Conservation (phyloP, 1,284 basidiomycete genomes). For the Xerocomus amazonicus region DNA sequence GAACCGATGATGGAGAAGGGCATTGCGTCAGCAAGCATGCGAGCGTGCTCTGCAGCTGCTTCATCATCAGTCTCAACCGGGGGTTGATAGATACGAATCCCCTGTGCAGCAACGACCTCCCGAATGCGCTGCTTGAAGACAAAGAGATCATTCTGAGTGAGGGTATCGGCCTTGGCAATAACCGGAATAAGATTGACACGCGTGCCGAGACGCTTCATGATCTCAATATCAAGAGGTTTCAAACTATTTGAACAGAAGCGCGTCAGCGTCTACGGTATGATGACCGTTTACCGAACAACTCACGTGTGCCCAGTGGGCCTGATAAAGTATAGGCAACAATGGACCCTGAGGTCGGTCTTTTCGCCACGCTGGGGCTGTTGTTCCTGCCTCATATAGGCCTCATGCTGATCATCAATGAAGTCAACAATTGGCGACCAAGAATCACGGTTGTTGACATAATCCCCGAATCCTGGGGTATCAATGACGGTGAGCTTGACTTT, state of each 20-base stretch:
- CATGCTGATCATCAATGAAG: constrained; percentile 99
- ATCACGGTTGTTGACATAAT: constrained; percentile 99
- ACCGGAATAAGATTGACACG: constrained; percentile 97
- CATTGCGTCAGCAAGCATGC: constrained; percentile 84
- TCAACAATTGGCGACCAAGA: constrained; percentile 98
- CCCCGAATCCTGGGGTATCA: constrained; percentile 97
- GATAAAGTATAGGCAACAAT: constrained; percentile 98
- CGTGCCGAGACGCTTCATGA: constrained; percentile 93
- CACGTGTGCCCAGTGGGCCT: constrained; percentile 95
- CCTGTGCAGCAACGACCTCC: constrained; percentile 86
- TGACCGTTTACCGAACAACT: constrained; percentile 26
- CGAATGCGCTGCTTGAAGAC: constrained; percentile 95
- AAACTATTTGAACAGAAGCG: constrained; percentile 55
- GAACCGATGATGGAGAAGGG: constrained; percentile 99
- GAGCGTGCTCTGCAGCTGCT: constrained; percentile 83
- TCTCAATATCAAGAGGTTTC: constrained; percentile 98
- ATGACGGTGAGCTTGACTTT: constrained; percentile 99
- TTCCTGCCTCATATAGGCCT: constrained; percentile 99
- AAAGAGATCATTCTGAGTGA: constrained; percentile 90
- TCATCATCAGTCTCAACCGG: constrained; percentile 93
- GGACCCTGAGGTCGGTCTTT: constrained; percentile 94
- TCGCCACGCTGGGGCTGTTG: constrained; percentile 93
- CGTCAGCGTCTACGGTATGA: not conserved
- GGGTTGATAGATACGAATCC: constrained; percentile 93
- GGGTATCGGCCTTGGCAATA: constrained; percentile 93